Evolutionary conservation across 1,139 yeast species (phyloP).

Genomic region (Kurtzmaniella quercitrusa): DNA sequence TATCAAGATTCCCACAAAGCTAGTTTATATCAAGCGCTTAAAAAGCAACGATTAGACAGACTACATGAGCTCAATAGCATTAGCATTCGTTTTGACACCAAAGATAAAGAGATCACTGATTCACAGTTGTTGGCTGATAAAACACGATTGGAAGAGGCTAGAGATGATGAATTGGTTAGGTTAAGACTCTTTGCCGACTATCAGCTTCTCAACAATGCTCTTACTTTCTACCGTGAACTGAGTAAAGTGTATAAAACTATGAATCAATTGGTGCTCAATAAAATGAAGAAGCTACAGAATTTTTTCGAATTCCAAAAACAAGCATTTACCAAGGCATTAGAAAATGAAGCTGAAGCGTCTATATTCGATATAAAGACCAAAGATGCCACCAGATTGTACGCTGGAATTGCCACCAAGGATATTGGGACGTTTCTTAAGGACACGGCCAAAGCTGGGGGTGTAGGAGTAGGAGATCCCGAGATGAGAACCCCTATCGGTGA

Average conservation of each 20-base stretch:
- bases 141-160: constrained; percentile 13
- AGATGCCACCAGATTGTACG: constrained; percentile 33
- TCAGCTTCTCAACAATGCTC: constrained; percentile 30
- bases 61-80: constrained; percentile 24
- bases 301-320: constrained; percentile 37
- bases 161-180: constrained; percentile 36
- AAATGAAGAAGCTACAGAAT: constrained; percentile 35
- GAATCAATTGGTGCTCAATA: constrained; percentile 27
- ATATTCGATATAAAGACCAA: constrained; percentile 29
- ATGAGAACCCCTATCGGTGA: background rate
- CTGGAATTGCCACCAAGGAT: constrained; percentile 28
- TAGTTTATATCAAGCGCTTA: constrained; percentile 19
- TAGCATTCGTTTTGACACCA: constrained; percentile 19
- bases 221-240: constrained; percentile 36
- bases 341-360: constrained; percentile 20
- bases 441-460: background rate
- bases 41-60: constrained; percentile 21
- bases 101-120: constrained; percentile 20
- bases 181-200: constrained; percentile 32
- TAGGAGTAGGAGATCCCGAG: background rate
- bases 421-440: constrained; percentile 5
- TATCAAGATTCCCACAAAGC: constrained; percentile 14
- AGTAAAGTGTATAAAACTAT: constrained; percentile 32
- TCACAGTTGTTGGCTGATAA: constrained; percentile 22
- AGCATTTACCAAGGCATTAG: constrained; percentile 20